These are phyloP conservation scores for Gynandropsis gynandra DNA, from an alignment of 345 rosid species.

Conservation along the genomic window DNA sequence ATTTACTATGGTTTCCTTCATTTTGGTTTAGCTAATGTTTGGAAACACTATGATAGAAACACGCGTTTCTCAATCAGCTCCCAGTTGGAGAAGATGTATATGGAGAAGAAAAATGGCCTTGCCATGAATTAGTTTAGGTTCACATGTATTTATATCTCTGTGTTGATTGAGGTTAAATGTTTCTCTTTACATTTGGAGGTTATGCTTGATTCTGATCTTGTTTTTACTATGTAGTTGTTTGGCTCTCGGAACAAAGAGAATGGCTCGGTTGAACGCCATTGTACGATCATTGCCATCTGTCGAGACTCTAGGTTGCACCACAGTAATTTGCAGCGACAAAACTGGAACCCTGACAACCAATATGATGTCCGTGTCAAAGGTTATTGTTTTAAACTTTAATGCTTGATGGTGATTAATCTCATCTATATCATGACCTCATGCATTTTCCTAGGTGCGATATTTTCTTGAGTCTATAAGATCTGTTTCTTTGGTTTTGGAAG, in stretches of 20 bases:
- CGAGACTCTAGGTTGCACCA: conserved; percentile 96
- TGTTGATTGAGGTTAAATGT: conserved; percentile 14
- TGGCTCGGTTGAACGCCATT: conserved; percentile 98
- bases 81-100: background rate
- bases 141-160: conserved; percentile 7
- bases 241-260: conserved; percentile 98
- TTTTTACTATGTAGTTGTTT: conserved; percentile 59
- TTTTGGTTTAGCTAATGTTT: background rate
- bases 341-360: conserved; percentile 98
- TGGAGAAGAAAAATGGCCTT: no score
- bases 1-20: conserved; percentile 1
- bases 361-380: conserved; percentile 99
- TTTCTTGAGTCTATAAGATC: conserved; percentile 4
- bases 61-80: background rate
- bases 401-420: conserved; percentile 11
- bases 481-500: no score
- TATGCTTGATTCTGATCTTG: conserved; percentile 14
- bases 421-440: conserved; percentile 10
- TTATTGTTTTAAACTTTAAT: conserved; percentile 27
- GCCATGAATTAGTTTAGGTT: conserved; percentile 1
- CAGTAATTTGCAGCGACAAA: conserved; percentile 98
- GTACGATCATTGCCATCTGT: conserved; percentile 98
- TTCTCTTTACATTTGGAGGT: conserved; percentile 7
- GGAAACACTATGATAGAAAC: background rate
- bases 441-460: conserved; percentile 1